phyloP scores from a whole-genome alignment of 1,139 yeast species.

The Lodderomyces elongisporus region DNA sequence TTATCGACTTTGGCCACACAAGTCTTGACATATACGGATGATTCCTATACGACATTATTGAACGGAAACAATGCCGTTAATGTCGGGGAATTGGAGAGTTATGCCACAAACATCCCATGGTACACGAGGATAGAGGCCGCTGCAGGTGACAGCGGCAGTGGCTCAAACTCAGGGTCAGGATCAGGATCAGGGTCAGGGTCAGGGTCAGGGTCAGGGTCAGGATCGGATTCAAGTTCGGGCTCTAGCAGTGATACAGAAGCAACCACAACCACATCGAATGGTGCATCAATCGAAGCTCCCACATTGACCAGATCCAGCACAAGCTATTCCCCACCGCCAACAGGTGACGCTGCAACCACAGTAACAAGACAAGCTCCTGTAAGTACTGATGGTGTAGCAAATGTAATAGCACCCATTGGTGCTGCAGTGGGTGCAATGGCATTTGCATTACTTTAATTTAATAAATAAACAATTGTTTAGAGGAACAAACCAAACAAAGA shows the following conservation, averaged over 20 bases:
- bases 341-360: constrained; percentile 3
- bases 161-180: constrained; percentile 1
- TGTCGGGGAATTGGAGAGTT: constrained; percentile 24
- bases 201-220: constrained; percentile 8
- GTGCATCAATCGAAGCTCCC: neutral
- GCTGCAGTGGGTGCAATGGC: constrained; percentile 34
- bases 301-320: constrained; percentile 2
- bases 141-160: constrained; percentile 11
- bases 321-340: too few species aligned
- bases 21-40: constrained; percentile 36
- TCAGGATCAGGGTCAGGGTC: constrained; percentile 6
- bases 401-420: constrained; percentile 27
- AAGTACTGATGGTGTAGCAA: constrained; percentile 13
- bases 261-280: constrained; percentile 2
- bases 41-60: constrained; percentile 39
- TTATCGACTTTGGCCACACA: constrained; percentile 33
- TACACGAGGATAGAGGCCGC: constrained; percentile 28
- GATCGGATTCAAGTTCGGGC: constrained; percentile 5
- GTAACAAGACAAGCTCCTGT: constrained; percentile 7
- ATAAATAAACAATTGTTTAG: too few species aligned
- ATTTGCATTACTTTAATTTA: constrained; percentile 28
- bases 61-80: constrained; percentile 19
- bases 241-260: neutral
- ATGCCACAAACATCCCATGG: constrained; percentile 44
- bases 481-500: too few species aligned